Conservation (phyloP, 768 basidiomycete genomes). For the Termitomyces sp. region DNA sequence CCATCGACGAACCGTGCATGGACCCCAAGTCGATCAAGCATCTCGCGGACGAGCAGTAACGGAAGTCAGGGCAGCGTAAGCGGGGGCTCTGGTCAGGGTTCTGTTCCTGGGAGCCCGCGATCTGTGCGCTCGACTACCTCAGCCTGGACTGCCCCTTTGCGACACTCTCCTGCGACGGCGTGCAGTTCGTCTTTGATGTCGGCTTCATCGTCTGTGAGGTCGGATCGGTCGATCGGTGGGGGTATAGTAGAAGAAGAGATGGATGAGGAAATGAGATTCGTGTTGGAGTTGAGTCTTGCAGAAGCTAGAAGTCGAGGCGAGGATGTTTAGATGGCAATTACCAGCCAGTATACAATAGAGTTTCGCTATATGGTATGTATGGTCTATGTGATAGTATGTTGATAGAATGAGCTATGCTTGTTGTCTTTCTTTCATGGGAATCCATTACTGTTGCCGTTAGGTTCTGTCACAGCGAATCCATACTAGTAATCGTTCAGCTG, state of each 20-base stretch:
- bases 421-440: background rate
- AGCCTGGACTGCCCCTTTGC: constrained; percentile 30
- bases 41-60: constrained; percentile 8
- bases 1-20: background rate
- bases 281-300: constrained; percentile 67
- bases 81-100: background rate
- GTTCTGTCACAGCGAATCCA: too few relatives aligned
- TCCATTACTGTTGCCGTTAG: background rate
- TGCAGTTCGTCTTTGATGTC: constrained; percentile 3
- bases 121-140: constrained; percentile 20
- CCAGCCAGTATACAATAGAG: background rate
- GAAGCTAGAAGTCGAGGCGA: constrained; percentile 50
- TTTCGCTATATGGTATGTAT: background rate
- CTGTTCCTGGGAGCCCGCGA: constrained; percentile 7
- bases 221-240: constrained; percentile 5
- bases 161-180: constrained; percentile 4
- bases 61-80: background rate
- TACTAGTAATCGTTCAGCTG: too few relatives aligned
- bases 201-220: constrained; percentile 8
- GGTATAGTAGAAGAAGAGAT: constrained; percentile 32
- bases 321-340: constrained; percentile 11
- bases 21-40: constrained; percentile 16
- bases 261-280: constrained; percentile 64
- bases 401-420: background rate
- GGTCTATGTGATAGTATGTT: background rate